Conservation (phyloP, 768 basidiomycete genomes). For the Suillus variegatus region DNA sequence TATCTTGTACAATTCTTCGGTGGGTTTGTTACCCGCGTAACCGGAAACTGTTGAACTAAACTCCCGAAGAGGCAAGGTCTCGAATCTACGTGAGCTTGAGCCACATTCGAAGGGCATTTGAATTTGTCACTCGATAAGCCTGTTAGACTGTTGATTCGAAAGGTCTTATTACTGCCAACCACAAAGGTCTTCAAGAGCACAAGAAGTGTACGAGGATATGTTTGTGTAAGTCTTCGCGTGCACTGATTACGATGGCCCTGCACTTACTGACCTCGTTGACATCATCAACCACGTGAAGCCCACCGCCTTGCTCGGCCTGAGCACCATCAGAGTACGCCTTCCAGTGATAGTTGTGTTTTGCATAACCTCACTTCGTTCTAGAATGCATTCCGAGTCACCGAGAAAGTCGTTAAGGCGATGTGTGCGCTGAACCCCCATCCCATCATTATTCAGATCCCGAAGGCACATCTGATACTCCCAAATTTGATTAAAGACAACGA, state of each 20-base stretch:
- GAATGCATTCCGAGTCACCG: constrained; percentile 65
- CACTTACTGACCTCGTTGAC: constrained; percentile 59
- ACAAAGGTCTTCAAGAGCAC: constrained; percentile 69
- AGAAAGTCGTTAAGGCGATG: constrained; percentile 65
- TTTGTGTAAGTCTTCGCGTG: constrained; percentile 62
- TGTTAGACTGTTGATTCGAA: constrained; percentile 72
- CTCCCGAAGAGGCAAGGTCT: constrained; percentile 62
- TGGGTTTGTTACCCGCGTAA: constrained; percentile 40
- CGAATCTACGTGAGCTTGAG: constrained; percentile 61
- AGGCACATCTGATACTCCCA: no score
- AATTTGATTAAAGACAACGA: no score
- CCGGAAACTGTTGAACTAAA: background rate
- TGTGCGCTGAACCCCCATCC: constrained; percentile 63
- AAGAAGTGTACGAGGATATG: constrained; percentile 56
- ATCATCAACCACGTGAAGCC: constrained; percentile 75
- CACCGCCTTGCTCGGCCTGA: constrained; percentile 76
- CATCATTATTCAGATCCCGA: no score
- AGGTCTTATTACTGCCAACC: constrained; percentile 71
- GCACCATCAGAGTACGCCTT: constrained; percentile 46
- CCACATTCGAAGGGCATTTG: constrained; percentile 2
- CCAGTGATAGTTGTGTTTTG: background rate
- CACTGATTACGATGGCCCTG: constrained; percentile 64
- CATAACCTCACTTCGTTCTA: constrained; percentile 15
- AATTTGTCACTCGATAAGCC: constrained; percentile 15
- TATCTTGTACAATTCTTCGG: constrained; percentile 96